Percentiles rank a stretch among this genome's conserved stretches.
phyloP scores from a whole-genome alignment of 2,329 filamentous ascomycete genomes.

The Alternaria burnsii region DNA sequence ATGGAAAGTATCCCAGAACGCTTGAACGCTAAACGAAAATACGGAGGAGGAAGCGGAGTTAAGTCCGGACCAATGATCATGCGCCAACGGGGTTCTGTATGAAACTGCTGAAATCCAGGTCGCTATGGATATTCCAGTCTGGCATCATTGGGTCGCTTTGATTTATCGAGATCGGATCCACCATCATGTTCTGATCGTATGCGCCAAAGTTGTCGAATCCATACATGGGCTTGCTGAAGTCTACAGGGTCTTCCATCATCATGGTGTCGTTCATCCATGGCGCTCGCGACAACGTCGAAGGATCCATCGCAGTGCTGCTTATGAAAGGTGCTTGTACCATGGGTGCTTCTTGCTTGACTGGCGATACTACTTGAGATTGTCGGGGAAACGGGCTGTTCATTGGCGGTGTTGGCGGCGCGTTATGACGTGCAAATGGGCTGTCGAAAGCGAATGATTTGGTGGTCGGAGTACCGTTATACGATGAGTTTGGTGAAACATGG shows the following conservation, averaged over 20 bases:
- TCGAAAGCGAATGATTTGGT: constrained; percentile 43
- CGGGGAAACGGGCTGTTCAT: constrained; percentile 51
- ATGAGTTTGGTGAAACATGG: constrained; percentile 51
- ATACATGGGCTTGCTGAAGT: constrained; percentile 48
- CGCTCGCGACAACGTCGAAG: constrained; percentile 38
- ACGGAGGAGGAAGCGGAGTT: constrained; percentile 30
- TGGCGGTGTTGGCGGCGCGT: constrained; percentile 49
- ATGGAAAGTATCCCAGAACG: constrained; percentile 36
- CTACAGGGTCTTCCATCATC: constrained; percentile 49
- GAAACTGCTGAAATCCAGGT: constrained; percentile 50
- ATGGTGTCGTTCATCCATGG: constrained; percentile 46
- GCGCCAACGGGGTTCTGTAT: constrained; percentile 47
- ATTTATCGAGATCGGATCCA: constrained; percentile 43
- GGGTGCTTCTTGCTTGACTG: constrained; percentile 43
- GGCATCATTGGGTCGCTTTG: constrained; percentile 45
- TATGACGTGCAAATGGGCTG: constrained; percentile 43
- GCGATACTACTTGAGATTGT: constrained; percentile 43
- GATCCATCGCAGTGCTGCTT: constrained; percentile 41
- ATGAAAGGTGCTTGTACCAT: constrained; percentile 44
- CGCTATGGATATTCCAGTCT: constrained; percentile 46
- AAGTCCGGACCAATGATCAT: constrained; percentile 33
- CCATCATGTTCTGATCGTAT: constrained; percentile 47
- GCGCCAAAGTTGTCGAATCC: constrained; percentile 42
- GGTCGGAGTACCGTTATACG: constrained; percentile 51
- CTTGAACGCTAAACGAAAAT: constrained; percentile 47